phyloP scores from a whole-genome alignment of 768 basidiomycete genomes.

The Mycena alexandri region DNA sequence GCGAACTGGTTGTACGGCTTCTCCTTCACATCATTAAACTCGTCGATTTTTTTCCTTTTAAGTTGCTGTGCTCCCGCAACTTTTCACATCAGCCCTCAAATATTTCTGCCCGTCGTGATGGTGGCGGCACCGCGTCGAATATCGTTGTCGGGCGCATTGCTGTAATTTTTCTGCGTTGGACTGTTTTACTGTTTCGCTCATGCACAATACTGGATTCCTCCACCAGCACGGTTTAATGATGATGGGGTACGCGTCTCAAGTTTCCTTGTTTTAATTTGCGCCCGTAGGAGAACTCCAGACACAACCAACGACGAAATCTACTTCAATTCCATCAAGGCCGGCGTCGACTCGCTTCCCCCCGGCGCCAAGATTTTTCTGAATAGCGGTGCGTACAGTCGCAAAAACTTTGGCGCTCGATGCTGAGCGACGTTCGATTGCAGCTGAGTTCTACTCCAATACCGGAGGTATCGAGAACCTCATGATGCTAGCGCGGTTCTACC shows the following conservation, averaged over 20 bases:
- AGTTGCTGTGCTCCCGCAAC: no score
- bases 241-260: slow-evolving; percentile 15
- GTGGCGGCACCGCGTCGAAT: slow-evolving; percentile 13
- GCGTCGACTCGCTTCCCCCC: slow-evolving; percentile 56
- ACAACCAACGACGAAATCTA: slow-evolving; percentile 68
- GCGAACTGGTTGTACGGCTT: no score
- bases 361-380: slow-evolving; percentile 65
- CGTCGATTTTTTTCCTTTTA: no score
- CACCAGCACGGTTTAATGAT: slow-evolving; percentile 39
- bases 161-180: not conserved
- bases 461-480: slow-evolving; percentile 46
- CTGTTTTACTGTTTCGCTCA: not conserved
- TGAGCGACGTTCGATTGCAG: slow-evolving; percentile 1
- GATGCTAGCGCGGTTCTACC: slow-evolving; percentile 63
- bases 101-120: not conserved
- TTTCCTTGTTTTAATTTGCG: not conserved
- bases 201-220: no score
- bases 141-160: slow-evolving; percentile 20
- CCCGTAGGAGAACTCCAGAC: slow-evolving; percentile 53
- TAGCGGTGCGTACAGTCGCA: slow-evolving; percentile 27
- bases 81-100: no score
- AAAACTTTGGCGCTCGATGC: no score
- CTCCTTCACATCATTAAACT: no score
- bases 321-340: slow-evolving; percentile 72
- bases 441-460: slow-evolving; percentile 25